Percentiles rank a stretch among this genome's conserved stretches.
These are phyloP conservation scores for Verticillium zaregamsianum DNA, from an alignment of 2,329 filamentous ascomycete genomes.

Conservation along the genomic window DNA sequence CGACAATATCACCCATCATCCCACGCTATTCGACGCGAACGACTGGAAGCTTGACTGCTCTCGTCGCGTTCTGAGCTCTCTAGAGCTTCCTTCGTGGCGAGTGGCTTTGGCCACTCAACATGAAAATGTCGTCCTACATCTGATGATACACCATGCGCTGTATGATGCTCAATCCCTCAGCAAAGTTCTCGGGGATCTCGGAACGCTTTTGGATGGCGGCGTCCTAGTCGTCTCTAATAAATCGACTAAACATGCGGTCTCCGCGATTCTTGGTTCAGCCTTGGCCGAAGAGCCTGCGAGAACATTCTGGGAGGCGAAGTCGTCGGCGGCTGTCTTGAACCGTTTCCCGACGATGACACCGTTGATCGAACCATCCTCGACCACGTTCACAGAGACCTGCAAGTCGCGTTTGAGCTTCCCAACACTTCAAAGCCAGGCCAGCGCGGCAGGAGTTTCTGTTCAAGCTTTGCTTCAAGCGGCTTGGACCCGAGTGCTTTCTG, in stretches of 20 bases:
- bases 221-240: not conserved
- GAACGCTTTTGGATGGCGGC: slow-evolving; percentile 18
- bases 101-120: slow-evolving; percentile 41
- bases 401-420: slow-evolving; percentile 26
- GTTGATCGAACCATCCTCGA: slow-evolving; percentile 30
- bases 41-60: slow-evolving; percentile 30
- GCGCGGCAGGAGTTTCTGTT: slow-evolving; percentile 59
- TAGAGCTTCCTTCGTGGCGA: slow-evolving; percentile 61
- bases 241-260: slow-evolving; percentile 30
- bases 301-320: slow-evolving; percentile 60
- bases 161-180: slow-evolving; percentile 79
- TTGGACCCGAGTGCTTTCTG: slow-evolving; percentile 71
- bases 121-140: slow-evolving; percentile 28
- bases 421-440: slow-evolving; percentile 53
- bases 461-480: slow-evolving; percentile 73
- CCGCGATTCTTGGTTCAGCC: slow-evolving; percentile 34
- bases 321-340: slow-evolving; percentile 52
- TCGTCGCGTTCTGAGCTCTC: slow-evolving; percentile 28
- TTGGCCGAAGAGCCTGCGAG: slow-evolving; percentile 26
- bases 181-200: slow-evolving; percentile 58
- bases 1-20: not conserved
- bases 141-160: slow-evolving; percentile 70
- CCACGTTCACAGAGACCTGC: not conserved
- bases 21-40: slow-evolving; percentile 21
- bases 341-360: slow-evolving; percentile 76